Conservation (phyloP, 352 stramenopile genomes). For the Phytophthora tubulina region DNA sequence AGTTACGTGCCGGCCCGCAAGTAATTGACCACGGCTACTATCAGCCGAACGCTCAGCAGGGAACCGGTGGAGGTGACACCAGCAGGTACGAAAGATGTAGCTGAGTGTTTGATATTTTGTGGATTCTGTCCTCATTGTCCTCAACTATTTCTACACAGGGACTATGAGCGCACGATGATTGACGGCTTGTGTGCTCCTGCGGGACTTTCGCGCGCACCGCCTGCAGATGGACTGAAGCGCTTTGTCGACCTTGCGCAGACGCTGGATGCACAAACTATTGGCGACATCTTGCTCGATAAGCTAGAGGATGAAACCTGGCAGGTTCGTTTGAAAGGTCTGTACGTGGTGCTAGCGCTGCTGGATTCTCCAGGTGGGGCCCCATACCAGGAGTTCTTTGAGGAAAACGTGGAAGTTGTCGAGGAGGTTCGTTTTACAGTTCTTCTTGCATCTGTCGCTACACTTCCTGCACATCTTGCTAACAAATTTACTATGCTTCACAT, state of each 20-base stretch:
- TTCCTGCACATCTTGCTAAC: not conserved
- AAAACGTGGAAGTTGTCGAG: conserved; percentile 86
- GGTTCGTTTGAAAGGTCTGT: conserved; percentile 82
- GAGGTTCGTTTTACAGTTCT: conserved; percentile 45
- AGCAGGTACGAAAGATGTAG: conserved; percentile 58
- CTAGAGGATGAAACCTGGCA: conserved; percentile 88
- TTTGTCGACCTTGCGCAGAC: conserved; percentile 91
- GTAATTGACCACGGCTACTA: conserved; percentile 83
- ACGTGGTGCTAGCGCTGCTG: conserved; percentile 83
- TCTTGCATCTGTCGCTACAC: not conserved
- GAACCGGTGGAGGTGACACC: conserved; percentile 75
- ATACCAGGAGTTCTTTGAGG: conserved; percentile 86
- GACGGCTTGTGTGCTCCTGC: conserved; percentile 84
- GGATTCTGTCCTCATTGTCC: conserved; percentile 5
- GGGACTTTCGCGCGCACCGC: conserved; percentile 77
- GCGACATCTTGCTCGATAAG: conserved; percentile 89
- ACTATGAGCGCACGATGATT: conserved; percentile 89
- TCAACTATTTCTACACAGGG: conserved; percentile 39
- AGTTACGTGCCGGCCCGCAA: conserved; percentile 69
- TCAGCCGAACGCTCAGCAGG: conserved; percentile 70
- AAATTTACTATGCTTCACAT: not conserved
- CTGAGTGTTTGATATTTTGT: not conserved
- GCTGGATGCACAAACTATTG: conserved; percentile 85
- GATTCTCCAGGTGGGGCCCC: conserved; percentile 66
- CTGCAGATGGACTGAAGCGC: conserved; percentile 79